Evolutionary conservation across 2,329 filamentous ascomycete genomes (phyloP).

Genomic region (Fusarium burgessii): DNA sequence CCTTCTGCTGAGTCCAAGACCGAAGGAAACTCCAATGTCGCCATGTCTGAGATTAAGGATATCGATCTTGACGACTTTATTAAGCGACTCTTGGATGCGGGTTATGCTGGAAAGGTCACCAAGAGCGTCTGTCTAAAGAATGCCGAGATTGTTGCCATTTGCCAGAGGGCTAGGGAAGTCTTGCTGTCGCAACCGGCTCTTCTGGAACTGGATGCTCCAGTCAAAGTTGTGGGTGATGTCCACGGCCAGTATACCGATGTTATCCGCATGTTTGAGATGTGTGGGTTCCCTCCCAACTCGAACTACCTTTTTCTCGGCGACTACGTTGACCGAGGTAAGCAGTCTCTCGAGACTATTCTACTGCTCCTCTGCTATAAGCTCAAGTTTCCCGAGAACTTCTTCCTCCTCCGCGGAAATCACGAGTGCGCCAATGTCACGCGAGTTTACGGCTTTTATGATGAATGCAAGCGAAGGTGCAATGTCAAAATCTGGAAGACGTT

Average conservation of each 20-base stretch:
- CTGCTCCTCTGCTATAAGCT: slow-evolving; percentile 98
- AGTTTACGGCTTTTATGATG: slow-evolving; percentile 99
- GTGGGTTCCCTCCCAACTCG: slow-evolving; percentile 97
- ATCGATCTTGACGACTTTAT: slow-evolving; percentile 98
- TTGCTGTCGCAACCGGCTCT: slow-evolving; percentile 93
- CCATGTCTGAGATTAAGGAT: slow-evolving; percentile 90
- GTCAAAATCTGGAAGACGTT: slow-evolving; percentile 99
- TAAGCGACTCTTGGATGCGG: slow-evolving; percentile 90
- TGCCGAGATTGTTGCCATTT: slow-evolving; percentile 95
- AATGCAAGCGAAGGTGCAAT: slow-evolving; percentile 99
- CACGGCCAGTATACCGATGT: slow-evolving; percentile 99
- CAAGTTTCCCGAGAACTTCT: slow-evolving; percentile 99
- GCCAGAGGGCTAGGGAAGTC: slow-evolving; percentile 86
- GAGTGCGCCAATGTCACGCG: slow-evolving; percentile 99
- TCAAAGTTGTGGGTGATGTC: slow-evolving; percentile 99
- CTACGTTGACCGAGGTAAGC: slow-evolving; percentile 98
- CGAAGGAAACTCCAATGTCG: slow-evolving; percentile 69
- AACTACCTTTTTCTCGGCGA: slow-evolving; percentile 99
- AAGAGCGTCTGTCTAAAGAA: slow-evolving; percentile 98
- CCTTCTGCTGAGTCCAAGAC: slow-evolving; percentile 57
- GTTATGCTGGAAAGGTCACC: slow-evolving; percentile 95
- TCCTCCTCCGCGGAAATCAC: slow-evolving; percentile 97
- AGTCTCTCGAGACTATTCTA: slow-evolving; percentile 98
- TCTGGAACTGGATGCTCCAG: slow-evolving; percentile 90
- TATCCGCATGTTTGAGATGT: slow-evolving; percentile 96